Evolutionary conservation across 306 rosid genomes (phyloP), one percentile per base, ranked within the genome.

Genomic region (Dalbergia cultrata): DNA sequence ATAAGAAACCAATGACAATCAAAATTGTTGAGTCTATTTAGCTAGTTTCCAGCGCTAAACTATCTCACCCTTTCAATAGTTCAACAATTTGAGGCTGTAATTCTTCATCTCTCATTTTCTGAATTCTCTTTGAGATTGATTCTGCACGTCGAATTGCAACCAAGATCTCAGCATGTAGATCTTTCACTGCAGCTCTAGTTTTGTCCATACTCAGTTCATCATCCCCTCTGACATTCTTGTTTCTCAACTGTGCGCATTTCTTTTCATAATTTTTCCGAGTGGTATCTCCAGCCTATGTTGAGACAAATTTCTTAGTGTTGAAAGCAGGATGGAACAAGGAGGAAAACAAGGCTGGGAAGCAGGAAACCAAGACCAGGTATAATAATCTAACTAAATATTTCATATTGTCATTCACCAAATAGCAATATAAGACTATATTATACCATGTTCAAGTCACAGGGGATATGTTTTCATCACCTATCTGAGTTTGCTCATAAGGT

Each of bases 141-240:
- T 93, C 97, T 0, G 98, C 98, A 52, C 98, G 94, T 12, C 87
- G 92, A 59, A 96, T 93, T 21, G 99, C 97, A 47, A 96, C 91
- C 86, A 96, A 70, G 87, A 92, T 96, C 77, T 93, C 86, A 58
- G 99, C 97, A 45, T 96, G 92, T 19, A 96, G 85, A 84, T 96
- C 97, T 86, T 93, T 93, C 57, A 93, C 85, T 44, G 87, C 80
- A 69, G 91, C 97, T 80, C 89, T 90, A 45, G 98, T 92, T 83
- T 93, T 92, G 86, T 92, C 97, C 78, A 79, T 67, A 62, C 87
- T 80, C 37, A 49, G 73, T 75, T 84, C 91, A 84, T 90, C 92
- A 18, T 81, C 93, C 81, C 97, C 99, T 84, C 83, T 87, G 9
- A 87, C 84, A 79, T 90, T 93, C 78, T 89, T 93, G 84, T 84